Evolutionary conservation across 495 filamentous ascomycete genomes (phyloP), one percentile per base, ranked within the genome.

Genomic region (Aspergillus cristatus): DNA sequence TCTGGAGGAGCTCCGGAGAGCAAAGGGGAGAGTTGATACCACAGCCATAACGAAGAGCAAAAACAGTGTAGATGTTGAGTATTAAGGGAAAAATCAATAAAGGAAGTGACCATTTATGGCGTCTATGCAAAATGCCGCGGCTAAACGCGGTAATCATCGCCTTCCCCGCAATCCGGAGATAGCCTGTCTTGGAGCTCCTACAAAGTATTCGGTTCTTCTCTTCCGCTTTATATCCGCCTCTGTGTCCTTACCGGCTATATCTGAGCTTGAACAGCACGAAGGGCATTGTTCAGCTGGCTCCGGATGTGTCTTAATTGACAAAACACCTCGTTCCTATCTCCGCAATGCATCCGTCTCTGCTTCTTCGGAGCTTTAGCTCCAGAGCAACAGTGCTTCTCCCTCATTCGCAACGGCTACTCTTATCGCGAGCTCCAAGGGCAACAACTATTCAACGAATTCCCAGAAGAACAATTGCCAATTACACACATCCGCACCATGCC

Each of bases 401-500:
- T 38, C 40, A 26, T 24, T 35, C 28, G 7, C 43, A 34, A 32
- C 43, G 35, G 20, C 32, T 46, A 15, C 35, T 32, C 2, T 11
- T 38, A 12, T 7, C 20, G 14, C 35, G 18, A 11, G 25, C 13
- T 14, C 25, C 14, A n/a, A 10, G 12, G 12, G 15, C 40, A 18
- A 43, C 35, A 12, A 20, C 17, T 18, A 13, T 41, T 6, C 20
- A 31, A 3, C 41, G 30, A 2, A 31, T 39, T 14, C 25, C 35
- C 11, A 39, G 38, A 7, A 42, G 60, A 28, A 39, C 45, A 37
- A 50, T 68, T 29, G 76, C 81, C 26, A 82, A 68, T 35, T 82
- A 84, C 52, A 76, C 74, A 2, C 65, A 78, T 29, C 71, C 72
- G 7, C 74, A 82, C 57, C 81, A 88, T 63, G 79, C 81, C 4